A percentile compares a stretch with the other conserved stretches of the same genome.
Evolutionary conservation across 257 asterid species (phyloP).

Genomic region (Prunella vulgaris): DNA sequence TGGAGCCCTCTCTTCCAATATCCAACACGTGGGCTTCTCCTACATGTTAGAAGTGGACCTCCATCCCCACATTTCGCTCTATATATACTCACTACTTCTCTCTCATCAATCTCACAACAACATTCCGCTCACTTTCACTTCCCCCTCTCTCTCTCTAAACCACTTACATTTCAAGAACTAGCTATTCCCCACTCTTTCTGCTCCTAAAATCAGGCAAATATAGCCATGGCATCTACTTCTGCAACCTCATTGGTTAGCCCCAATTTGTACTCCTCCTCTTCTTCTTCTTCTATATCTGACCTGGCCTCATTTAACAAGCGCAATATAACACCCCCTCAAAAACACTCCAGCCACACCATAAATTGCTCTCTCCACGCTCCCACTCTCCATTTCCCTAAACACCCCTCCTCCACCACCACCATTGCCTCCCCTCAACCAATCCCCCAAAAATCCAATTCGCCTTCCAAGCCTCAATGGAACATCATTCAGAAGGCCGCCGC

Average conservation of each 20-base stretch:
- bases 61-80: conserved; percentile 28
- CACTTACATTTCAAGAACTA: too few relatives aligned
- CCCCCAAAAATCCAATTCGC: background rate
- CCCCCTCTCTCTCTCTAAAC: background rate
- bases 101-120: conserved; percentile 18
- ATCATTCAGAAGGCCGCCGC: conserved; percentile 72
- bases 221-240: conserved; percentile 44
- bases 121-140: background rate
- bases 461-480: conserved; percentile 51
- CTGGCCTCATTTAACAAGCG: conserved; percentile 15
- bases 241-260: conserved; percentile 44
- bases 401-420: conserved; percentile 13
- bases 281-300: too few relatives aligned
- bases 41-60: conserved; percentile 49
- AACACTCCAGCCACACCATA: background rate
- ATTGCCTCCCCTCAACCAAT: conserved; percentile 10
- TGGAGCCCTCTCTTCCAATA: conserved; percentile 25
- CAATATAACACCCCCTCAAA: conserved; percentile 2
- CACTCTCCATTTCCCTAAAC: conserved; percentile 54
- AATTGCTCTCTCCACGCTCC: conserved; percentile 59
- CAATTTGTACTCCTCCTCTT: conserved; percentile 14
- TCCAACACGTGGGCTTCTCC: conserved; percentile 75
- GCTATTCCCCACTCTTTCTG: background rate
- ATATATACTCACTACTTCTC: conserved; percentile 37
- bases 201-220: too few relatives aligned